phyloP scores from a whole-genome alignment of 768 basidiomycete genomes.

The Punctularia strigosozonata region DNA sequence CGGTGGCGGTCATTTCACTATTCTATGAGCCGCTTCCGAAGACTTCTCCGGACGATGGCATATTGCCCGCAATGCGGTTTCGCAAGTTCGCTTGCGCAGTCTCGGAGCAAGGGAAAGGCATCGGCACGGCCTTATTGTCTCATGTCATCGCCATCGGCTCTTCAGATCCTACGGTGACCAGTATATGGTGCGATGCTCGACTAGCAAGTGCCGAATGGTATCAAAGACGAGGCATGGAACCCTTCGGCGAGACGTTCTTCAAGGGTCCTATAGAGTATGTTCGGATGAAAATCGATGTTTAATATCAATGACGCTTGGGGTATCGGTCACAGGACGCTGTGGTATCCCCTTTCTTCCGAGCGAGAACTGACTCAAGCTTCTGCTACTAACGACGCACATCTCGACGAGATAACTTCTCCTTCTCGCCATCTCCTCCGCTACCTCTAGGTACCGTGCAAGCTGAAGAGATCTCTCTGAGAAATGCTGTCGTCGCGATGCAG shows the following conservation, averaged over 20 bases:
- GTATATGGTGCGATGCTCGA: conserved; percentile 52
- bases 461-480: no score
- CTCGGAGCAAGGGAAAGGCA: conserved; percentile 36
- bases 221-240: conserved; percentile 33
- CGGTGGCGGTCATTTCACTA: conserved; percentile 45
- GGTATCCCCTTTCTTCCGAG: no score
- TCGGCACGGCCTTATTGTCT: conserved; percentile 37
- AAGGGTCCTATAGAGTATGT: conserved; percentile 45
- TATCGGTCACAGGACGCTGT: no score
- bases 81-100: conserved; percentile 51
- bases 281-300: conserved; percentile 32
- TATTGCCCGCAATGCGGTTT: conserved; percentile 28
- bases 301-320: no score
- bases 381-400: no score
- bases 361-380: no score
- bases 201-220: conserved; percentile 36
- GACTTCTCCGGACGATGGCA: conserved; percentile 22
- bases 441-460: no score
- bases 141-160: conserved; percentile 26
- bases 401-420: no score
- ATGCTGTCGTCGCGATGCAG: no score
- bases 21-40: conserved; percentile 31
- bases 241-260: conserved; percentile 40
- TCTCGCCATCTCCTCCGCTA: no score
- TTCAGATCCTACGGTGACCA: conserved; percentile 25